Percentiles rank a stretch among this genome's conserved stretches.
Conservation (phyloP, 2,329 filamentous ascomycete species). For the Neofusicoccum umdonicola region DNA sequence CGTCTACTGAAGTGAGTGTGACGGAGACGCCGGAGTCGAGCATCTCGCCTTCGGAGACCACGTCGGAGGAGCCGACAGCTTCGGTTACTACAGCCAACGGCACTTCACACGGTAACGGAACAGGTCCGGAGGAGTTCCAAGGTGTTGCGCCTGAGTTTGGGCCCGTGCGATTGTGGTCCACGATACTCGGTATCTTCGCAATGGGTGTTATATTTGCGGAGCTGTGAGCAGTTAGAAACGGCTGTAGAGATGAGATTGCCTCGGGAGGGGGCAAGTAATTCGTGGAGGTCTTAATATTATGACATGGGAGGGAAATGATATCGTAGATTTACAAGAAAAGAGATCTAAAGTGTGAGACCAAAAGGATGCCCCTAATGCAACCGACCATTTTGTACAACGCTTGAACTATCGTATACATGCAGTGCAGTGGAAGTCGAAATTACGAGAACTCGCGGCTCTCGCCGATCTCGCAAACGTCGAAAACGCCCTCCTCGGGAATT, state of each 20-base stretch:
- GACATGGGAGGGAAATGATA: not conserved
- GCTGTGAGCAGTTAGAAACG: slow-evolving; percentile 11
- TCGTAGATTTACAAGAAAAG: not conserved
- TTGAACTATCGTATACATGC: not conserved
- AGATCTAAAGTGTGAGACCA: not conserved
- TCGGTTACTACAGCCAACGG: not conserved
- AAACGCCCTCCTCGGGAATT: slow-evolving; percentile 68
- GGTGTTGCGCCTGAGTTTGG: slow-evolving; percentile 13
- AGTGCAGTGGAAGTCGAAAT: not conserved
- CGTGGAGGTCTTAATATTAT: not conserved
- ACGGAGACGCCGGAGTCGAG: not conserved
- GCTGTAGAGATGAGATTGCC: not conserved
- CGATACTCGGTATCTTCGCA: slow-evolving; percentile 5
- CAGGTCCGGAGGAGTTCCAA: not conserved
- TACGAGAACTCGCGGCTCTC: slow-evolving; percentile 69
- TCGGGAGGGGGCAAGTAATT: not conserved
- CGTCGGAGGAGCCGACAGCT: not conserved
- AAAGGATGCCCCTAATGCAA: not conserved
- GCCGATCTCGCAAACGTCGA: slow-evolving; percentile 81
- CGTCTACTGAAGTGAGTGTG: not conserved
- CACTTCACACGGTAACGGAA: not conserved
- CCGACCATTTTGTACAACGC: not conserved
- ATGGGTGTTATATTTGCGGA: slow-evolving; percentile 18
- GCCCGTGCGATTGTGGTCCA: not conserved
- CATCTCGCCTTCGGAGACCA: not conserved